Evolutionary conservation across 352 stramenopile species (phyloP).

Genomic region (Phytopythium mirpurense): DNA sequence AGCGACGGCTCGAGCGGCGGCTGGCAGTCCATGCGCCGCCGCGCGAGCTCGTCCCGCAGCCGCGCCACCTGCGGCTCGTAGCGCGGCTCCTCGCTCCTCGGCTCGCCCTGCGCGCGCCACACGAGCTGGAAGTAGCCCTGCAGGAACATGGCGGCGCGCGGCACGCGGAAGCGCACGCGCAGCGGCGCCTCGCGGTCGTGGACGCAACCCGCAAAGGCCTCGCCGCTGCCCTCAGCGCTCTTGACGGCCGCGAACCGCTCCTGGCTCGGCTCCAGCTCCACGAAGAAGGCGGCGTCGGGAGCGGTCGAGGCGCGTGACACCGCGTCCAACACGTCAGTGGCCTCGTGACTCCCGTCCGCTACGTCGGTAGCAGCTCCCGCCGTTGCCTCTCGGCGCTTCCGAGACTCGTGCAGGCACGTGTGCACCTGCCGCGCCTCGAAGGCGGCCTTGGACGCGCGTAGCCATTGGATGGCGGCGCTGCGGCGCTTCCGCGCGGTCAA

Average conservation of each 20-base stretch:
- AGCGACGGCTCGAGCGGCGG: slow-evolving; percentile 22
- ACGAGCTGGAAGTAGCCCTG: slow-evolving; percentile 67
- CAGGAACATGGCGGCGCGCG: slow-evolving; percentile 30
- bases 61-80: slow-evolving; percentile 34
- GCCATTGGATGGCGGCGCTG: slow-evolving; percentile 24
- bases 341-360: background rate
- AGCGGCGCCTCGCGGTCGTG: slow-evolving; percentile 33
- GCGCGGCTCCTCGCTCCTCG: slow-evolving; percentile 45
- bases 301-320: background rate
- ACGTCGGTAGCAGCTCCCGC: background rate
- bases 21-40: slow-evolving; percentile 8
- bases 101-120: slow-evolving; percentile 39
- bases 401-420: background rate
- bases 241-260: slow-evolving; percentile 23
- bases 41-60: slow-evolving; percentile 31
- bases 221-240: background rate
- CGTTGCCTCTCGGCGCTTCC: background rate
- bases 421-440: slow-evolving; percentile 17
- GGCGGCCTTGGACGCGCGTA: slow-evolving; percentile 27
- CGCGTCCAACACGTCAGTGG: slow-evolving; percentile 12
- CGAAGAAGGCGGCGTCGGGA: slow-evolving; percentile 18
- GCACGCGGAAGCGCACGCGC: slow-evolving; percentile 42
- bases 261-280: slow-evolving; percentile 35
- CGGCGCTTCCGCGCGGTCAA: slow-evolving; percentile 22
- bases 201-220: slow-evolving; percentile 23